Conservation (phyloP, 768 basidiomycete genomes). For the Dioszegia crocea region DNA sequence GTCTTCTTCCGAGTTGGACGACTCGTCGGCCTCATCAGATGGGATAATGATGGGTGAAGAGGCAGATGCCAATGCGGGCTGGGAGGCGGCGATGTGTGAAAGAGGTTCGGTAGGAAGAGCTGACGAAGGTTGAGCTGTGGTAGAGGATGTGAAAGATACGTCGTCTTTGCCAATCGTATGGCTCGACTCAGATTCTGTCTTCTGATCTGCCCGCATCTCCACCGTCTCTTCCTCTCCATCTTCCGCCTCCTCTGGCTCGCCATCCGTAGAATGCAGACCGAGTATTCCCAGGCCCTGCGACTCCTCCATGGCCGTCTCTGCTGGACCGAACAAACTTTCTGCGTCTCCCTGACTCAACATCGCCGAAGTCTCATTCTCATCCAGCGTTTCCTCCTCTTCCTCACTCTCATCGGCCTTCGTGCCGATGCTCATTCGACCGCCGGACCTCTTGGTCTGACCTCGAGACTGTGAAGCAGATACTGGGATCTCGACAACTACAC, state of each 20-base stretch:
- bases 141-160: background rate
- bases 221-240: background rate
- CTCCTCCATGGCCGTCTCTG: background rate
- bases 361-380: background rate
- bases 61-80: no score
- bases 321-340: background rate
- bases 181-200: no score
- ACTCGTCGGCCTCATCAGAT: background rate
- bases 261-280: no score
- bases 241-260: background rate
- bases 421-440: background rate
- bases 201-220: background rate
- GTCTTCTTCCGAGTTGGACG: background rate
- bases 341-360: background rate
- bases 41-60: background rate
- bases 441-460: no score
- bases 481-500: background rate
- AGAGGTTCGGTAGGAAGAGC: background rate
- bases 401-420: background rate
- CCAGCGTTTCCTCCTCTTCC: background rate
- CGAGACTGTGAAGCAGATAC: background rate
- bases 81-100: background rate
- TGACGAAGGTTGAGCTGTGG: background rate
- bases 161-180: no score
- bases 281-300: no score